These are phyloP conservation scores for Typha latifolia DNA, from an alignment of 176 grass and related monocot species.

Conservation along the genomic window DNA sequence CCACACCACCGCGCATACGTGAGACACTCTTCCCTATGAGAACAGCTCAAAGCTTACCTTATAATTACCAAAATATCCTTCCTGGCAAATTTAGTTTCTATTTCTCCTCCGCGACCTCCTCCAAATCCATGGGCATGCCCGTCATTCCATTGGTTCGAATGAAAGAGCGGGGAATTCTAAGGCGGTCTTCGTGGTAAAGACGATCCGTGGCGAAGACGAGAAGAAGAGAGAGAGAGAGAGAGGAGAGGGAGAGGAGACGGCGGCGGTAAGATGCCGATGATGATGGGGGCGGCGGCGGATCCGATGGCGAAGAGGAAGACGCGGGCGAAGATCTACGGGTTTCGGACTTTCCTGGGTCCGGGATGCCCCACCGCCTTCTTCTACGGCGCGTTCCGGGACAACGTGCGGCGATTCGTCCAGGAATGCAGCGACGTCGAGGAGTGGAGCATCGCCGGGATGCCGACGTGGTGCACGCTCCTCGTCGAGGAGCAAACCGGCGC, in stretches of 20 bases:
- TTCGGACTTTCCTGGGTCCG: conserved; percentile 48
- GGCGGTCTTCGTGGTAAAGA: too few relatives aligned
- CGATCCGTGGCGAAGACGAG: neutral
- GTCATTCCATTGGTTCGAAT: too few relatives aligned
- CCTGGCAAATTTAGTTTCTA: neutral
- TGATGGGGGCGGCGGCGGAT: conserved; percentile 1
- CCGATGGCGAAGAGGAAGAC: conserved; percentile 14
- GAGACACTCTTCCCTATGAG: too few relatives aligned
- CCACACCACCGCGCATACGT: too few relatives aligned
- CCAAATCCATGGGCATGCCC: too few relatives aligned
- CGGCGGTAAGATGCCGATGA: neutral
- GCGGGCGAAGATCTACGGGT: conserved; percentile 35
- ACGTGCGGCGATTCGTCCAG: conserved; percentile 39
- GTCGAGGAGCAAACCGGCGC: conserved; percentile 40
- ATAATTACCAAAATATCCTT: neutral
- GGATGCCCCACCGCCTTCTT: conserved; percentile 32
- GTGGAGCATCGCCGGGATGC: conserved; percentile 3
- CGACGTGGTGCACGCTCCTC: conserved; percentile 45
- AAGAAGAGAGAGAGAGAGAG: neutral
- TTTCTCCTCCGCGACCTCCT: too few relatives aligned
- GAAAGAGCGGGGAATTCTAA: too few relatives aligned
- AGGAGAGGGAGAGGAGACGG: neutral
- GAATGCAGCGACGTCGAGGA: conserved; percentile 29
- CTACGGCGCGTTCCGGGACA: conserved; percentile 57
- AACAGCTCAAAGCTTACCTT: neutral